Evolutionary conservation across 163 green algal species (phyloP), one percentile per base, ranked within the genome.

Genomic region (Scenedesmus sp.): DNA sequence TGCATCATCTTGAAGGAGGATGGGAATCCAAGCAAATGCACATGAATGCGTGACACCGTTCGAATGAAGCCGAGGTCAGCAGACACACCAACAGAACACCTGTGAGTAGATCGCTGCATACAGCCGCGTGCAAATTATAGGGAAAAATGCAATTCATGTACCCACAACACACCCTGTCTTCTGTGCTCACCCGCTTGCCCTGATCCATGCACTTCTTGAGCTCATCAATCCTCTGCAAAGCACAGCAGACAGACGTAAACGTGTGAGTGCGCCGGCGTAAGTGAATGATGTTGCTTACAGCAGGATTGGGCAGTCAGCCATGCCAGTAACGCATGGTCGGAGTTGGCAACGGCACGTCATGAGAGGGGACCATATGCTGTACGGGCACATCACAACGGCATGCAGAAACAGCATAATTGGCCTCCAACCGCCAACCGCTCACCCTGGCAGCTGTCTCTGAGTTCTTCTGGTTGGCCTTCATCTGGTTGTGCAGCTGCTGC

Each of bases 221-320:
- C 67, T 90, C 86, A 55, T 90, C 86, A 62, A 90, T 73, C 67
- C 86, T 83, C 86, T 90, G 86, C 52, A 81, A 55, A 55, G 15
- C 55, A 86, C 46, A 86, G 15, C 46, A 7, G 10, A 87, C 55
- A 34, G 34, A 46, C 34, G 34, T 46, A 46, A 46, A 46, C 34
- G 34, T 46, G 34, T 46, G 34, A 46, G 34, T 46, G 34, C 34
- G 34, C 34, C 34, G 34, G 34, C 34, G 34, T 46, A 46, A 46
- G 34, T 46, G 34, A 46, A 46, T 46, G 34, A 46, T 46, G 34
- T 46, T 46, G 34, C 34, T 46, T 46, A 46, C 34, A 46, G 34
- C 34, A 46, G 34, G 34, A 46, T 46, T 46, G 34, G 34, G 34
- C 34, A 46, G 34, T 46, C 34, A 88, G 7, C 2, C 26, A 54